Evolutionary conservation across 1,284 basidiomycete genomes (phyloP), one percentile per base, ranked within the genome.

Genomic region (Sporisorium sorghi): DNA sequence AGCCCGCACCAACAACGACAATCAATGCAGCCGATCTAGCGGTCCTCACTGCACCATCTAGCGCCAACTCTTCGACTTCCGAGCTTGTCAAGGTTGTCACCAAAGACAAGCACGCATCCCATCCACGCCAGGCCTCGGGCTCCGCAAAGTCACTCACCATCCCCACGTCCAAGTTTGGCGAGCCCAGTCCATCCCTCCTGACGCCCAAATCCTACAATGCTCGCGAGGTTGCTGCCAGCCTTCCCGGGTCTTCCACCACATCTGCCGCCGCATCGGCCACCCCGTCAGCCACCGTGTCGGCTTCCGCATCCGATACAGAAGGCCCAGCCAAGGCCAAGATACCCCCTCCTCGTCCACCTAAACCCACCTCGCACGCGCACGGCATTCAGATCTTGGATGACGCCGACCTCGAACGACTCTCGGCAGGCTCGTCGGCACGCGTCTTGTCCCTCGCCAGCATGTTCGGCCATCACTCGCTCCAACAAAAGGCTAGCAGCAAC

Each of bases 341-440:
- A 7, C 49, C 67, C 5, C 72, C 72, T 19, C 67, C 67, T 2
- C 28, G 58, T 23, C 72, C 72, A 9, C 72, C 72, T 5, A 74
- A 74, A 42, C 72, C 72, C 4, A 24, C 43, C 15, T 10, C 58
- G 3, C 42, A 64, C 21, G 32, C 54, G 23, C 60, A 61, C 9
- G 71, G 65, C 40, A 37, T 66, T 12, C 67, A 74, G 32, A 70
- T 74, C 46, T 39, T 74, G 15, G 67, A 67, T 43, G 67, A 74
- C 17, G 58, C 62, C 19, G 72, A 70, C 23, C 67, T 74, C 28
- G 72, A 74, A 37, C 62, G 67, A n/a, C 53, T 74, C 5, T 42
- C 60, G 21, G 28, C 54, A 23, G 58, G 46, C 15, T 70, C 72
- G 0, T 47, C 63, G 11, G 49, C 63, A 4, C 58, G 67, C 11